phyloP scores from a whole-genome alignment of 768 basidiomycete species.

The Boletus coccyginus region DNA sequence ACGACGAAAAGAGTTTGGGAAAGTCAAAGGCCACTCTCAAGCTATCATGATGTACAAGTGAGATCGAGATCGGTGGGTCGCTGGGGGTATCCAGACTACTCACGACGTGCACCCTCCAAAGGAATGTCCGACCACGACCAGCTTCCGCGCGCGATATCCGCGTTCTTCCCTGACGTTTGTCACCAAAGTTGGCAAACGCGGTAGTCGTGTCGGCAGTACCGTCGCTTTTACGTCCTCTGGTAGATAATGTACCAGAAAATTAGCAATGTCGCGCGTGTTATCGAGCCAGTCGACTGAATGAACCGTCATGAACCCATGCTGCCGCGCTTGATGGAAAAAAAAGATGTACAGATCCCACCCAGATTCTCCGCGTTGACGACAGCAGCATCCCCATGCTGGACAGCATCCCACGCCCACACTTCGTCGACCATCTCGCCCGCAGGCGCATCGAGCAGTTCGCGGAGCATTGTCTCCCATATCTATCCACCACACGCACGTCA shows the following conservation, averaged over 20 bases:
- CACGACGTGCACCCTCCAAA: conserved; percentile 79
- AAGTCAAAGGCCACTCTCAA: conserved; percentile 60
- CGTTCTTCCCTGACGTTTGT: conserved; percentile 38
- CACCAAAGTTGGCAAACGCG: conserved; percentile 44
- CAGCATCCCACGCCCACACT: conserved; percentile 81
- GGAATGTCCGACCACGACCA: conserved; percentile 79
- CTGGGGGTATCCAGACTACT: conserved; percentile 26
- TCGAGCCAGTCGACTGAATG: conserved; percentile 73
- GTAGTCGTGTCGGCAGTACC: conserved; percentile 51
- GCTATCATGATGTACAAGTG: conserved; percentile 31
- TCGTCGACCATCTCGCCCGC: conserved; percentile 53
- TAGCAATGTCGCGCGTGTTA: conserved; percentile 71
- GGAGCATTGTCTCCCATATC: conserved; percentile 78
- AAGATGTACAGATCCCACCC: conserved; percentile 55
- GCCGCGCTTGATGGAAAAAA: neutral
- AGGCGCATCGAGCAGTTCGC: conserved; percentile 45
- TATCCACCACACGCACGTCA: conserved; percentile 26
- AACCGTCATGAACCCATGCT: neutral
- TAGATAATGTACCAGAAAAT: conserved; percentile 69
- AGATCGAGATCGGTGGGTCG: too few relatives aligned
- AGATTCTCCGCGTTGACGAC: conserved; percentile 60
- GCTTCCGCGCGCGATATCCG: conserved; percentile 52
- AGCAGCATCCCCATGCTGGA: conserved; percentile 84
- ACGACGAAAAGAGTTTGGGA: conserved; percentile 65
- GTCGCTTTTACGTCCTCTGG: conserved; percentile 40